phyloP scores from a whole-genome alignment of 345 rosid species.

The Eucalyptus tenuipes region DNA sequence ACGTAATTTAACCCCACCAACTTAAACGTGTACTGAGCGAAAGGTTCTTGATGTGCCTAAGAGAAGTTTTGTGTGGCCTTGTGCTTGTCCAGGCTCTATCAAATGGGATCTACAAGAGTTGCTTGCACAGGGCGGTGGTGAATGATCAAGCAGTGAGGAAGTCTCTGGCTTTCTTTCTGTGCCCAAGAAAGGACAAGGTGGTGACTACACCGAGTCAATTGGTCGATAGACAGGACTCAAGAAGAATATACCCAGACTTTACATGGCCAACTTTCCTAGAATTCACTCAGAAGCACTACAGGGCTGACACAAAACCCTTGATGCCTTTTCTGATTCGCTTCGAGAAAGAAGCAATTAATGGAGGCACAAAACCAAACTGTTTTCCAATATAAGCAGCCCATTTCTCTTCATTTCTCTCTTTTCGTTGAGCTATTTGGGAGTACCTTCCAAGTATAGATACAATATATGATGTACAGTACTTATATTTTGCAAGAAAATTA shows the following conservation, averaged over 20 bases:
- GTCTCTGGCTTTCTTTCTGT: conserved; percentile 36
- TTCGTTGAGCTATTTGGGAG: neutral
- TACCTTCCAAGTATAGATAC: neutral
- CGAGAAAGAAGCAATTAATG: neutral
- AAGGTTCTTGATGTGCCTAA: neutral
- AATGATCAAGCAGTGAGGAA: conserved; percentile 21
- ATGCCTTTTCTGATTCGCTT: conserved; percentile 22
- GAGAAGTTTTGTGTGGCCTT: neutral
- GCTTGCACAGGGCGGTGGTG: conserved; percentile 43
- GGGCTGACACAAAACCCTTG: conserved; percentile 36
- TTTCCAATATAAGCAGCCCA: neutral
- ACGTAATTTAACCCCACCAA: neutral
- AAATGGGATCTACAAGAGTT: conserved; percentile 29
- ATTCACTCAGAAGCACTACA: conserved; percentile 37
- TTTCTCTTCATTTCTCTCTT: neutral
- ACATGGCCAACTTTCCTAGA: conserved; percentile 32
- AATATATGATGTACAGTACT: neutral
- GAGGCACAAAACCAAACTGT: neutral
- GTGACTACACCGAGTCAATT: conserved; percentile 18
- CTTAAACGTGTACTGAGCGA: neutral
- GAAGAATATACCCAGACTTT: conserved; percentile 31
- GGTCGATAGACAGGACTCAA: conserved; percentile 6
- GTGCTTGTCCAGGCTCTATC: conserved; percentile 22
- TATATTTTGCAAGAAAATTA: neutral
- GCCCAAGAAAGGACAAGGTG: conserved; percentile 24